Evolutionary conservation across 208 protist genomes (phyloP).

Genomic region (Trypanosoma avium): DNA sequence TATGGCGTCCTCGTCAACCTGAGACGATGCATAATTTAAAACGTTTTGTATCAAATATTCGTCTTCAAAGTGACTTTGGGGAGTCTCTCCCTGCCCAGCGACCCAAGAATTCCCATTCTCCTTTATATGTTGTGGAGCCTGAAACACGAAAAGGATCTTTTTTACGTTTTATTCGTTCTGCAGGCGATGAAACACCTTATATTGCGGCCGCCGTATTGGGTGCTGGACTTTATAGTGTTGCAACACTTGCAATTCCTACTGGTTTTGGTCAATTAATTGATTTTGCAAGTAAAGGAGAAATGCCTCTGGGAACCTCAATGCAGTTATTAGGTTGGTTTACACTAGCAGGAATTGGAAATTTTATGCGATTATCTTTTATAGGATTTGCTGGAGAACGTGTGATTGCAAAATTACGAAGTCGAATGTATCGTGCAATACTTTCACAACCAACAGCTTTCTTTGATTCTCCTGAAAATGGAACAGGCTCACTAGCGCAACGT

Average conservation of each 20-base stretch:
- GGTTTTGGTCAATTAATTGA: constrained; percentile 86
- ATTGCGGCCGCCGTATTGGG: constrained; percentile 69
- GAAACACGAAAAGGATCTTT: constrained; percentile 57
- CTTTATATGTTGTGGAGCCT: constrained; percentile 75
- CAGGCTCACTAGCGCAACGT: constrained; percentile 74
- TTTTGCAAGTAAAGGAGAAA: constrained; percentile 72
- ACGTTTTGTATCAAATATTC: constrained; percentile 37
- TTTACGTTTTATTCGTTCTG: constrained; percentile 51
- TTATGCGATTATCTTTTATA: constrained; percentile 67
- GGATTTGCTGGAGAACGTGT: constrained; percentile 75
- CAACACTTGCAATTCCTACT: constrained; percentile 82
- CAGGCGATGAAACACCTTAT: constrained; percentile 43
- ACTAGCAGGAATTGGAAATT: constrained; percentile 70
- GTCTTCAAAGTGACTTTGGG: constrained; percentile 73
- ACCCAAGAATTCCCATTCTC: constrained; percentile 34
- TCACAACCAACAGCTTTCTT: constrained; percentile 76
- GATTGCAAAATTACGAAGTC: constrained; percentile 64
- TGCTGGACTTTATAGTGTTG: constrained; percentile 71
- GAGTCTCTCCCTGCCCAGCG: constrained; percentile 65
- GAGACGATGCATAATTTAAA: constrained; percentile 22
- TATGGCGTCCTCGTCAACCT: constrained; percentile 50
- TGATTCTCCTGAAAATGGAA: constrained; percentile 74
- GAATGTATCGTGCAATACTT: constrained; percentile 67
- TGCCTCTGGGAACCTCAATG: constrained; percentile 76
- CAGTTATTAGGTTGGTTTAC: constrained; percentile 76